Base-by-base conservation (phyloP, 2,329 filamentous ascomycete species). In the Colletotrichum incanum region DNA sequence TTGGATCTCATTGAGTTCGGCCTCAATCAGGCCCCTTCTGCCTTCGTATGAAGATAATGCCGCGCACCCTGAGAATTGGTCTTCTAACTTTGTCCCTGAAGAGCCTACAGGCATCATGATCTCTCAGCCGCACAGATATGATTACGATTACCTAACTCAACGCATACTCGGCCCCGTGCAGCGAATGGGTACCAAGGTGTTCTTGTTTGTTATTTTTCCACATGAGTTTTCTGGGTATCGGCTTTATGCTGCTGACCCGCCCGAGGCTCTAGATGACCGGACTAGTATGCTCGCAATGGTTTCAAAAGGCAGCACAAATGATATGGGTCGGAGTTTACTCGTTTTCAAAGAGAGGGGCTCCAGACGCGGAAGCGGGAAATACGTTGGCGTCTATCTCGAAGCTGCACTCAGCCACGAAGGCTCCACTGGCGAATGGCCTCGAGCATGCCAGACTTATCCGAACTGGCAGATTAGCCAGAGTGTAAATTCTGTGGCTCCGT, bases 271-370 rank as follows among this genome's bases (percentile, higher is more conserved):
- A 9, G 14, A 43, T 1, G 41, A 65, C 12, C 20, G 43, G 1
- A 45, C 43, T 9, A 65, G 66, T 18, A 43, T 69, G 43, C 31
- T 69, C 37, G 60, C 43, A 16, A 65, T 65, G 60, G 8, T 59
- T 20, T 16, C 5, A 6, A 34, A 63, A 26, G 2, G 7, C 11
- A 8, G 3, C 31, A 4, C 9, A 2, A 23, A 50, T 31, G 9
- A n/a, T 3, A 52, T 8, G 9, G 34, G 45, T 5, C 26, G 47
- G 5, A 8, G 60, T 3, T 34, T 63, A 4, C 60, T 63, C 8
- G 34, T 63, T 8, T 63, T 63, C 23, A 14, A 43, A 16, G 5
- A 41, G 16, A 54, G 11, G 12, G 47, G 16, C 7, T 31, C 47
- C n/a, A 34, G 60, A 0, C 43, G 37, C 3, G 34, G 5, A 5